Evolutionary conservation across 768 basidiomycete species (phyloP).

Genomic region (Calocera viscosa): DNA sequence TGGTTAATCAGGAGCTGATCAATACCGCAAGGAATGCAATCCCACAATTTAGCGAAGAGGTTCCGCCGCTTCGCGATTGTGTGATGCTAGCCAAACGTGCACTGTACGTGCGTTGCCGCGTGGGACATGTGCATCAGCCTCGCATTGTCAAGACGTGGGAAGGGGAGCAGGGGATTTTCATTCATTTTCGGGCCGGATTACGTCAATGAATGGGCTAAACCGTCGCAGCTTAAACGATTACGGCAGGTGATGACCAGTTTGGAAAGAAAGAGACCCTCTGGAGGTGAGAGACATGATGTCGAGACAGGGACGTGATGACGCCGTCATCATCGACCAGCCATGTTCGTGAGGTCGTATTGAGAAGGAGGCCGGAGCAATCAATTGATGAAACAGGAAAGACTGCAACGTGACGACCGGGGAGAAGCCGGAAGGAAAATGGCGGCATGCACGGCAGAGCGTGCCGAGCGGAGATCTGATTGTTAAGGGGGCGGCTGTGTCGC

Average conservation of each 20-base stretch:
- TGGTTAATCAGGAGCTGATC: not conserved
- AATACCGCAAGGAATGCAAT: not conserved
- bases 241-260: not conserved
- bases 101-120: not conserved
- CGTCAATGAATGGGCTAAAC: not conserved
- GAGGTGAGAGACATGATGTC: not conserved
- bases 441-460: not conserved
- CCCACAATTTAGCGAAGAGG: not conserved
- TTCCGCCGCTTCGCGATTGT: not conserved
- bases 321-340: not conserved
- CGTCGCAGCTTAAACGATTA: not conserved
- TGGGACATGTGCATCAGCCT: not conserved
- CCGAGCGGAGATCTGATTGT: not conserved
- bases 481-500: conserved; percentile 8
- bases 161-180: not conserved
- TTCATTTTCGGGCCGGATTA: conserved; percentile 4
- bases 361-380: not conserved
- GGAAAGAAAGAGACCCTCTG: not conserved
- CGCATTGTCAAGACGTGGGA: not conserved
- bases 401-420: not conserved
- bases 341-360: not conserved
- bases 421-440: not conserved
- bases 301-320: not conserved
- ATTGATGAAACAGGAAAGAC: not conserved
- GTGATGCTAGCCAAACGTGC: not conserved